Conservation (phyloP, 306 rosid species). For the Prosopis cineraria region DNA sequence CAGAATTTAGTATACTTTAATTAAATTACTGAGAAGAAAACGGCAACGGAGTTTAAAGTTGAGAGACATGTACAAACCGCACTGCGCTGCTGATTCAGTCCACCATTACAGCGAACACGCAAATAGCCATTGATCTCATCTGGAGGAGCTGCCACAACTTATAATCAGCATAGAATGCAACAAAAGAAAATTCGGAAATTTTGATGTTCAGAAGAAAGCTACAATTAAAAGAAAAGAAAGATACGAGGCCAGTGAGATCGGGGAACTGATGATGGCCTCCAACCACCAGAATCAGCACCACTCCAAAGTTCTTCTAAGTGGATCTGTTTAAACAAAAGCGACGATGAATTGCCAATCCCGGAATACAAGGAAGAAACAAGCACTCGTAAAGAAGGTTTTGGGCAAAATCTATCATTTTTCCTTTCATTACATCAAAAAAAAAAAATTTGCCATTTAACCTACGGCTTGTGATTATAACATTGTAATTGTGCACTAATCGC, state of each 20-base stretch:
- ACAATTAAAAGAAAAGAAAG: neutral
- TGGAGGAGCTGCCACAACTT: conserved; percentile 3
- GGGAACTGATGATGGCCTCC: neutral
- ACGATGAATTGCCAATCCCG: neutral
- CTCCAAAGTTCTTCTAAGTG: neutral
- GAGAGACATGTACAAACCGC: neutral
- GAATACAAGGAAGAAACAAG: neutral
- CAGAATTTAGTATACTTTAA: neutral
- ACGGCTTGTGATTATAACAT: neutral
- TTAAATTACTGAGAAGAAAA: neutral
- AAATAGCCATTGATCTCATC: conserved; percentile 2
- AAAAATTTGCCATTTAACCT: neutral
- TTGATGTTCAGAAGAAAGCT: neutral
- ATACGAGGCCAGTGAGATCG: conserved; percentile 2
- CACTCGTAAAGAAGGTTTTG: neutral
- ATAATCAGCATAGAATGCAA: neutral
- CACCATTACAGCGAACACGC: conserved; percentile 7
- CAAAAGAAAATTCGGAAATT: neutral
- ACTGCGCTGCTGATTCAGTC: conserved; percentile 6
- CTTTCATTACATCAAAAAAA: neutral
- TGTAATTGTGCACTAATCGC: neutral
- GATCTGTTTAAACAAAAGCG: neutral
- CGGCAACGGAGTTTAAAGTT: neutral
- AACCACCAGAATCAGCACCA: conserved; percentile 1
- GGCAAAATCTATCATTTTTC: neutral